Base-by-base conservation (phyloP, 805 yeast genomes). In the Komagataella pseudopastoris region DNA sequence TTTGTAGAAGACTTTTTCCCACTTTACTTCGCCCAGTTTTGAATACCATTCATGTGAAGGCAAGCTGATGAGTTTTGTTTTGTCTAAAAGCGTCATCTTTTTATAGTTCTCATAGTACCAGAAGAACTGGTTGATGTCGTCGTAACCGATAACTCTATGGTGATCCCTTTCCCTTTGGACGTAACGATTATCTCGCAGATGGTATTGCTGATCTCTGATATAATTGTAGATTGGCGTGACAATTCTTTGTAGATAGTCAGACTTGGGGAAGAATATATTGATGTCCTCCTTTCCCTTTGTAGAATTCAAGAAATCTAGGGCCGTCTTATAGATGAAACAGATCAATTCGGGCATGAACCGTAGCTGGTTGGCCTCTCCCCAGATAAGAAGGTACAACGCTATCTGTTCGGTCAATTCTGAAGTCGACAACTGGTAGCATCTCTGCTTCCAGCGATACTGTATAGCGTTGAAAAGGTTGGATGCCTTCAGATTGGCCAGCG, bases 361-460 rank as follows among this genome's bases (percentile, higher is more conserved):
- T 24, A 76, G 69, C 62, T 81, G 84, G 62, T 81, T 83, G 5
- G 89, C 84, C 63, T 85, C 90, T 43, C 90, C 90, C 90, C 90
- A 84, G 46, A 82, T 71, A 51, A 76, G 72, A 56, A 78, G 67
- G 62, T 76, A 82, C 46, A 83, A 73, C 48, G 83, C 85, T 55
- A 84, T 64, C 66, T 80, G 90, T 52, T 78, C 71, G 3, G 80
- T 75, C 67, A 84, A 77, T 56, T 85, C 87, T 30, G 64, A 66
- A 3, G 78, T 76, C 0, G 78, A 62, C 52, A 74, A 70, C 36
- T 62, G 62, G 56, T 71, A 73, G 88, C 86, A 85, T 58, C 74
- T 73, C 14, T 68, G 55, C 60, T 78, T 81, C 96, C 96, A 88
- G 56, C 82, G 75, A 63, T 81, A 85, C 62, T 89, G 95, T 20